Percentiles rank a stretch among this genome's conserved stretches.
Conservation (phyloP, 2,329 filamentous ascomycete genomes). For the Colletotrichum somersetense region DNA sequence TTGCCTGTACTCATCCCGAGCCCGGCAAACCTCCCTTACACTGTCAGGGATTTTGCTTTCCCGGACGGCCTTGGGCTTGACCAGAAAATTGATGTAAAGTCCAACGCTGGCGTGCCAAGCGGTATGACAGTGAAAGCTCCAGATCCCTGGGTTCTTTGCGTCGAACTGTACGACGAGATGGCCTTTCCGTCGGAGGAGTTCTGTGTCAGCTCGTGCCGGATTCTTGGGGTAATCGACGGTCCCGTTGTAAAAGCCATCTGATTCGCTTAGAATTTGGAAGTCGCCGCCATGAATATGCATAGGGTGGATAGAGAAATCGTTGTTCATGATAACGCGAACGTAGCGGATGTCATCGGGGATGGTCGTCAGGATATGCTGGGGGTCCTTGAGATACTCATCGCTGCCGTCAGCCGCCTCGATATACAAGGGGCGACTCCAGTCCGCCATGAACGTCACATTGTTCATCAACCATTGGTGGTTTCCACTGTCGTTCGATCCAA, state of each 20-base stretch:
- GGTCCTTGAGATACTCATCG: slow-evolving; percentile 21
- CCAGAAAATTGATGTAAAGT: slow-evolving; percentile 32
- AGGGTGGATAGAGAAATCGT: slow-evolving; percentile 69
- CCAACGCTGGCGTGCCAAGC: slow-evolving; percentile 59
- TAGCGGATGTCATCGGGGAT: slow-evolving; percentile 33
- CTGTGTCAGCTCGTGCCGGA: slow-evolving; percentile 30
- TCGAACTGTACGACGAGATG: slow-evolving; percentile 60
- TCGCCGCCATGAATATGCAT: slow-evolving; percentile 75
- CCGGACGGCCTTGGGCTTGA: slow-evolving; percentile 20
- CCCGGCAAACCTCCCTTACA: slow-evolving; percentile 22
- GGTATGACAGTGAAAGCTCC: slow-evolving; percentile 62
- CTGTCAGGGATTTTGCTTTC: slow-evolving; percentile 11
- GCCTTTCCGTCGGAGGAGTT: slow-evolving; percentile 26
- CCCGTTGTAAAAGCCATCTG: slow-evolving; percentile 48
- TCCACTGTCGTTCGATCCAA: slow-evolving; percentile 18
- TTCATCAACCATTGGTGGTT: slow-evolving; percentile 36
- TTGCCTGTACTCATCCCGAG: slow-evolving; percentile 23
- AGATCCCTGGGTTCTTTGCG: slow-evolving; percentile 61
- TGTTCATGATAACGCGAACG: slow-evolving; percentile 71
- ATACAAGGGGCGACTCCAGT: slow-evolving; percentile 31
- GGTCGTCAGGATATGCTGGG: slow-evolving; percentile 28
- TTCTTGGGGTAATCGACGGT: slow-evolving; percentile 27
- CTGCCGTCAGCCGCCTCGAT: slow-evolving; percentile 28
- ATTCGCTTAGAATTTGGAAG: slow-evolving; percentile 62
- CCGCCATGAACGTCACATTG: slow-evolving; percentile 31